A percentile compares a stretch with the other conserved stretches of the same genome.
These are phyloP conservation scores for Mucor sp. DNA, from an alignment of 371 early-diverging fungal genomes.

Conservation along the genomic window DNA sequence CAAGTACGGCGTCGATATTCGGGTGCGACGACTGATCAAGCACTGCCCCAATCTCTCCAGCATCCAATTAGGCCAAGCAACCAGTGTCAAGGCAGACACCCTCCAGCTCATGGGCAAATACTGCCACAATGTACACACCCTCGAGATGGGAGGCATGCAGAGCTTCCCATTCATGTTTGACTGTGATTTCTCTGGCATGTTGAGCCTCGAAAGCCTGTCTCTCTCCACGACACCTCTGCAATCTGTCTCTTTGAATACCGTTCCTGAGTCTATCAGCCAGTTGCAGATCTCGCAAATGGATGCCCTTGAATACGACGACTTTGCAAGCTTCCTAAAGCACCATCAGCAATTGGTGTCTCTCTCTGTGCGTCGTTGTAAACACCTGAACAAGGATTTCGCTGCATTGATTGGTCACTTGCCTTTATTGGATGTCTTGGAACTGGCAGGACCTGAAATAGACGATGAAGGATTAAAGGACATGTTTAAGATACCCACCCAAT, in stretches of 20 bases:
- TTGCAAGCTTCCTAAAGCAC: not conserved
- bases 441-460: conserved; percentile 14
- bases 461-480: conserved; percentile 7
- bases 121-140: conserved; percentile 10
- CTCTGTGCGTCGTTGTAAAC: conserved; percentile 13
- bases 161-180: conserved; percentile 29
- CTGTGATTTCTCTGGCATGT: conserved; percentile 25
- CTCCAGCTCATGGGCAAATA: conserved; percentile 13
- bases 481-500: conserved; percentile 6
- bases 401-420: conserved; percentile 9
- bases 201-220: not conserved
- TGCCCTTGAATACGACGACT: conserved; percentile 8
- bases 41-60: conserved; percentile 12
- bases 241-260: conserved; percentile 7
- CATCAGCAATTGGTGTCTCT: conserved; percentile 4
- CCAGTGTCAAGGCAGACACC: conserved; percentile 22
- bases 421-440: conserved; percentile 7
- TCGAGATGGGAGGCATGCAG: conserved; percentile 19
- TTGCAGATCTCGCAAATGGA: conserved; percentile 18
- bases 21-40: conserved; percentile 15
- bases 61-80: conserved; percentile 14
- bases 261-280: conserved; percentile 11
- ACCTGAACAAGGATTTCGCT: conserved; percentile 6
- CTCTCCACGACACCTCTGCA: conserved; percentile 19
- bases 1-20: conserved; percentile 19